These are phyloP conservation scores for Ilex aquifolium DNA, from an alignment of 257 asterid genomes.

Conservation along the genomic window DNA sequence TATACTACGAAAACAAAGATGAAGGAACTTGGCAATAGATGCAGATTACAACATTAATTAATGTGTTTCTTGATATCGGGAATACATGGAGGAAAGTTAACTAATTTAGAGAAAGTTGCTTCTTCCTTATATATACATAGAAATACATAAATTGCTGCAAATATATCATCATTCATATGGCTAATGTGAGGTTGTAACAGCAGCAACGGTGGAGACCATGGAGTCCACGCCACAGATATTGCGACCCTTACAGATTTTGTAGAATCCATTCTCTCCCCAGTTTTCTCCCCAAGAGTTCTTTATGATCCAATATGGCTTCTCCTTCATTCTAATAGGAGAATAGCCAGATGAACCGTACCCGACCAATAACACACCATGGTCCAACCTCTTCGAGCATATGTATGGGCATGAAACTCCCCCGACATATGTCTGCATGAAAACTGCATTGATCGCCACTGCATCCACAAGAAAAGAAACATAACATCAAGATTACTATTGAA, in stretches of 20 bases:
- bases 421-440: constrained; percentile 78
- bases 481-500: too few species aligned
- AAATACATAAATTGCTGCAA: background rate
- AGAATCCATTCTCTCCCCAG: constrained; percentile 84
- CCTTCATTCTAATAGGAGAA: constrained; percentile 62
- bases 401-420: constrained; percentile 87
- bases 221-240: constrained; percentile 85
- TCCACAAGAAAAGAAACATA: constrained; percentile 4
- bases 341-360: constrained; percentile 68
- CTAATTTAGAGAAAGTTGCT: too few species aligned
- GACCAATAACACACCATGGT: constrained; percentile 77
- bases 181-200: constrained; percentile 31
- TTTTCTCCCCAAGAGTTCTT: constrained; percentile 84
- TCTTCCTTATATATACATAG: too few species aligned
- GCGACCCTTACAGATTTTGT: constrained; percentile 64
- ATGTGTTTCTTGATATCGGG: too few species aligned
- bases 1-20: too few species aligned
- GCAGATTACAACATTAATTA: too few species aligned
- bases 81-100: too few species aligned
- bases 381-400: constrained; percentile 51
- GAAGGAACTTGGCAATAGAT: too few species aligned
- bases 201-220: constrained; percentile 85
- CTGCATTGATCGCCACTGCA: constrained; percentile 89
- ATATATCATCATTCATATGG: too few species aligned
- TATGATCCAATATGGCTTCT: constrained; percentile 79